Conservation (phyloP, 2,329 filamentous ascomycete species). For the Sporothrix euskadiensis region DNA sequence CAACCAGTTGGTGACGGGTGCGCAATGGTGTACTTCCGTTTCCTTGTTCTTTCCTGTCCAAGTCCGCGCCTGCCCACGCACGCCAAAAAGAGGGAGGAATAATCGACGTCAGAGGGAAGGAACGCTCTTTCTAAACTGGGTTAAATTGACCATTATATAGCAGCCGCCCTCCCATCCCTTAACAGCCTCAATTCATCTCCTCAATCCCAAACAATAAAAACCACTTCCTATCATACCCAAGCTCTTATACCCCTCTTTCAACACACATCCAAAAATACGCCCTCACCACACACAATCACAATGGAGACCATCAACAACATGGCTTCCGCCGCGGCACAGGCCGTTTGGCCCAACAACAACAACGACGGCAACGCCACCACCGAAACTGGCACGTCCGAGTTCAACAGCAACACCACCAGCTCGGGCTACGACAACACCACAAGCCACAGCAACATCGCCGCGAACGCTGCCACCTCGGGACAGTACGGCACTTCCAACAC, state of each 20-base stretch:
- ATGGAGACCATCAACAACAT: constrained; percentile 68
- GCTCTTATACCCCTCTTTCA: neutral
- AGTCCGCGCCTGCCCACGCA: neutral
- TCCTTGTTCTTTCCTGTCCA: constrained; percentile 14
- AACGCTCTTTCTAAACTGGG: neutral
- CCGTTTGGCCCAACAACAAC: constrained; percentile 50
- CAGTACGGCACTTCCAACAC: constrained; percentile 35
- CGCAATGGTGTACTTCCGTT: neutral
- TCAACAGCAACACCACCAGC: neutral
- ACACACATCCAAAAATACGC: neutral
- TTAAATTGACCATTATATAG: constrained; percentile 13
- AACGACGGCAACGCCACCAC: neutral
- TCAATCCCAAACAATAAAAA: neutral
- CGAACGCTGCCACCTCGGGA: neutral
- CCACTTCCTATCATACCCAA: neutral
- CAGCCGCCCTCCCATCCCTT: neutral
- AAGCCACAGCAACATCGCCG: constrained; percentile 34
- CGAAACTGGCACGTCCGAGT: neutral
- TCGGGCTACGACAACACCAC: neutral
- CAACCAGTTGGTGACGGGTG: neutral
- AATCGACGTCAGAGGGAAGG: constrained; percentile 25
- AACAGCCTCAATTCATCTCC: neutral
- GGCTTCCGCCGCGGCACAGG: constrained; percentile 50
- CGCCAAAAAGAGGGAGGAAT: neutral
- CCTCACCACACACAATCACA: neutral